Evolutionary conservation across 2,329 filamentous ascomycete genomes (phyloP).

Genomic region (Acrodontium crateriforme): DNA sequence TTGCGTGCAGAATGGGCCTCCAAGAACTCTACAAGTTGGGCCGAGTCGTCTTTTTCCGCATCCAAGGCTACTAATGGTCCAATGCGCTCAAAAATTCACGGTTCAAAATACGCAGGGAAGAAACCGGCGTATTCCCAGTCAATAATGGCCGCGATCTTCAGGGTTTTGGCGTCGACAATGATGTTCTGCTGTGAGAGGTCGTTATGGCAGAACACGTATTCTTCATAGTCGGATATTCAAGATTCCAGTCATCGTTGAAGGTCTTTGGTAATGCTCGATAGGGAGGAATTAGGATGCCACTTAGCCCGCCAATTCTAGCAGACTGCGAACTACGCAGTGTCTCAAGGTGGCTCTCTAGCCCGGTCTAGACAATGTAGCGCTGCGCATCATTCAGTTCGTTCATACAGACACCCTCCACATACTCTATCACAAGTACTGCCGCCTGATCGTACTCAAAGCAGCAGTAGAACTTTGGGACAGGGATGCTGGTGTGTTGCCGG

Average conservation of each 20-base stretch:
- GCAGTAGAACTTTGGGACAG: no score
- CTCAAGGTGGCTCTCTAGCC: no score
- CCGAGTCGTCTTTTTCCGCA: slow-evolving; percentile 6
- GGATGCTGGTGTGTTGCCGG: no score
- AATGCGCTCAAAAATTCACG: slow-evolving; percentile 8
- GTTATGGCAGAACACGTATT: slow-evolving; percentile 18
- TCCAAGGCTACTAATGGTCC: slow-evolving; percentile 5
- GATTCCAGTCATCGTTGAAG: slow-evolving; percentile 3
- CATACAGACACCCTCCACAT: no score
- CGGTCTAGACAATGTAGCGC: no score
- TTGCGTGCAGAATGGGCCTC: no score
- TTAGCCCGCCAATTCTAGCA: slow-evolving; percentile 6
- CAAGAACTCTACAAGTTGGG: slow-evolving; percentile 1
- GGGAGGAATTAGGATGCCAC: slow-evolving; percentile 7
- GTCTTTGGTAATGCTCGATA: slow-evolving; percentile 4
- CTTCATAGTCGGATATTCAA: slow-evolving; percentile 3
- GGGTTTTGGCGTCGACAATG: slow-evolving; percentile 17
- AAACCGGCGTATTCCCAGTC: slow-evolving; percentile 29
- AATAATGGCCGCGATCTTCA: slow-evolving; percentile 24
- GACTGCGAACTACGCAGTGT: slow-evolving; percentile 2
- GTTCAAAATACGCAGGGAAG: slow-evolving; percentile 21
- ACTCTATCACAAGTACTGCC: no score
- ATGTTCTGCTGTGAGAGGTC: slow-evolving; percentile 18
- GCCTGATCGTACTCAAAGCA: no score
- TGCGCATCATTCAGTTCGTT: no score